Evolutionary conservation across 192 early-diverging fungal genomes (phyloP), one percentile per base, ranked within the genome.

Genomic region (Dimargaris verticillata): DNA sequence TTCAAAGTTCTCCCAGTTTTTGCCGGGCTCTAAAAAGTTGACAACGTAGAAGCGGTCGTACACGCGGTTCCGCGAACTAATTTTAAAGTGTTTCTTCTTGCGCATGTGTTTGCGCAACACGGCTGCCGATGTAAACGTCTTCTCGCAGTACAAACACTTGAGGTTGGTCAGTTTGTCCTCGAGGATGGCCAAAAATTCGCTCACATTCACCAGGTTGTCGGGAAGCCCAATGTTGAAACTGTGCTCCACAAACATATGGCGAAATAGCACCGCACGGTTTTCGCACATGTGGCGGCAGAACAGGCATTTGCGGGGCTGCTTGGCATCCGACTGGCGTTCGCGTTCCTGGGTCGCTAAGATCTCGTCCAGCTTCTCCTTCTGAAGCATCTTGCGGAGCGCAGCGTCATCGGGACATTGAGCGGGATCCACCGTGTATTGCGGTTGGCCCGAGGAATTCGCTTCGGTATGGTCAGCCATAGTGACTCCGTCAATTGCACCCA

Each of bases 41-140:
- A 92, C 83, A 24, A 96, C 83, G 65, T 93, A 96, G 72, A 93
- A 96, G 22, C 86, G 84, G 68, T 96, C 93, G 48, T 96, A 96
- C 44, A 86, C 75, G 49, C 80, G 80, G 74, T 96, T 96, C 29
- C 82, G 82, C 24, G 91, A 80, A 61, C 84, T 88, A 69, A 96
- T 89, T 71, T 90, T 88, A 70, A 95, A 95, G 71, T 96, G 93
- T 75, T 91, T 93, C 83, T 94, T 96, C 73, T 96, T 96, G 65
- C 93, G 86, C 93, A 96, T 96, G 61, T 96, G 93, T 71, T 92
- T 90, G 58, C 93, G 80, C 64, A 96, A 74, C 22, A 93, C 90
- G 0, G 88, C 86, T 13, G 82, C 74, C 13, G 87, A 83, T 22
- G 87, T 90, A 68, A 93, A 96, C 17, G 79, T 85, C 72, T 89